Conservation (phyloP, 2,329 filamentous ascomycete genomes). For the Talaromyces sp. region DNA sequence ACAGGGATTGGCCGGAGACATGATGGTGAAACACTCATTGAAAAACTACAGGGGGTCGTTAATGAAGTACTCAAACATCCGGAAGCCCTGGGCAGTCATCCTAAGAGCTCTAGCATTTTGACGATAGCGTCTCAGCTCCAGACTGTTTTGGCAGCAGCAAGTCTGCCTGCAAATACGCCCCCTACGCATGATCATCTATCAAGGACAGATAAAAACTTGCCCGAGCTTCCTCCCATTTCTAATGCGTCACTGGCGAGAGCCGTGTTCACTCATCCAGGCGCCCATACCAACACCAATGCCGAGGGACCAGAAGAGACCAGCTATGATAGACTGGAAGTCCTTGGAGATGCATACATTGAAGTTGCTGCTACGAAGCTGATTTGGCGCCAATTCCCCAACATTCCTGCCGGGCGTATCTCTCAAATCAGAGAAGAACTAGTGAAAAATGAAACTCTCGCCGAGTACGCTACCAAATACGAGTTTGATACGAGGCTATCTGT, state of each 20-base stretch:
- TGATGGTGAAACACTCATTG: slow-evolving; percentile 3
- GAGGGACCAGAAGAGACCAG: slow-evolving; percentile 37
- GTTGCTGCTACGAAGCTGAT: slow-evolving; percentile 72
- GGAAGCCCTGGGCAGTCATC: slow-evolving; percentile 2
- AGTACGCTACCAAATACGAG: slow-evolving; percentile 66
- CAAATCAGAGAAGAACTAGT: slow-evolving; percentile 75
- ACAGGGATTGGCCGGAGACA: not conserved
- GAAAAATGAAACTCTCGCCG: slow-evolving; percentile 71
- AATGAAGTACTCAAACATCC: slow-evolving; percentile 7
- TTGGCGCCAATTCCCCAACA: slow-evolving; percentile 62
- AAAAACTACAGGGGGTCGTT: slow-evolving; percentile 5
- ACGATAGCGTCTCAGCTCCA: slow-evolving; percentile 6
- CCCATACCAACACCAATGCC: slow-evolving; percentile 21
- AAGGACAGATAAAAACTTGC: slow-evolving; percentile 12
- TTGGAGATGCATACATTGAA: slow-evolving; percentile 84
- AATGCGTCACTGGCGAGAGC: slow-evolving; percentile 57
- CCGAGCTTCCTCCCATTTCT: slow-evolving; percentile 54
- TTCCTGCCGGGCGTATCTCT: slow-evolving; percentile 65
- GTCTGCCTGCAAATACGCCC: slow-evolving; percentile 8
- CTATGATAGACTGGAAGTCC: slow-evolving; percentile 83
- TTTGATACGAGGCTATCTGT: slow-evolving; percentile 57
- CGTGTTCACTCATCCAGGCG: slow-evolving; percentile 63
- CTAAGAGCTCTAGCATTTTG: slow-evolving; percentile 8
- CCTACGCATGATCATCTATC: not conserved
- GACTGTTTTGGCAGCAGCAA: not conserved